Conservation (phyloP, 192 early-diverging fungal genomes). For the Rhizoclosmatium globosum region DNA sequence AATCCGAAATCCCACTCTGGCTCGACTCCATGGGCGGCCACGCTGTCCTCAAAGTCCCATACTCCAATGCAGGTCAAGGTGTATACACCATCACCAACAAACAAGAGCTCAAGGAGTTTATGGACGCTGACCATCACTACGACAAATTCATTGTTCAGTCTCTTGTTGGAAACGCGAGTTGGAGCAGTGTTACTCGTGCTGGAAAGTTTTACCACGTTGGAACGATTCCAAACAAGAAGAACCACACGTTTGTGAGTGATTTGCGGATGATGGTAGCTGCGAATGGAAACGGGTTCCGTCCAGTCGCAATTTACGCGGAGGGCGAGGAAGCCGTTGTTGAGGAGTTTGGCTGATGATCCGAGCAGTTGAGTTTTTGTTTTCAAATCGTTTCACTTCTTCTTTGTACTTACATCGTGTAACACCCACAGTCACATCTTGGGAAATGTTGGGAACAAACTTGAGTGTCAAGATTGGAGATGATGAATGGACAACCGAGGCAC, state of each 20-base stretch:
- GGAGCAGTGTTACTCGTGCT: constrained; percentile 75
- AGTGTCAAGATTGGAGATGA: constrained; percentile 75
- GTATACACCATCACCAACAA: constrained; percentile 89
- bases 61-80: constrained; percentile 85
- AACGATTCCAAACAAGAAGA: constrained; percentile 90
- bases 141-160: constrained; percentile 93
- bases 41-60: constrained; percentile 89
- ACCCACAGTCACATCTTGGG: constrained; percentile 76
- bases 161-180: constrained; percentile 86
- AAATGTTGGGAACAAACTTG: constrained; percentile 91
- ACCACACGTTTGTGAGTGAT: constrained; percentile 83
- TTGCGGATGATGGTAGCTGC: constrained; percentile 87
- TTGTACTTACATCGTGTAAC: background rate
- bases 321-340: constrained; percentile 75
- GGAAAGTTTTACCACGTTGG: constrained; percentile 93
- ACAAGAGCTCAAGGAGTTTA: constrained; percentile 75
- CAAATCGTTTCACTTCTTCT: background rate
- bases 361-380: constrained; percentile 40
- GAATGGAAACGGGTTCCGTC: constrained; percentile 74
- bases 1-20: constrained; percentile 83
- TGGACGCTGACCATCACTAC: constrained; percentile 81
- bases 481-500: constrained; percentile 83
- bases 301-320: constrained; percentile 84
- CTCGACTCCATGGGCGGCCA: constrained; percentile 86
- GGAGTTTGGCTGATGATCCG: constrained; percentile 63